Percentiles rank a stretch among this genome's conserved stretches.
These are phyloP conservation scores for Rhodotorula paludigena DNA, from an alignment of 768 basidiomycete genomes.

Conservation along the genomic window DNA sequence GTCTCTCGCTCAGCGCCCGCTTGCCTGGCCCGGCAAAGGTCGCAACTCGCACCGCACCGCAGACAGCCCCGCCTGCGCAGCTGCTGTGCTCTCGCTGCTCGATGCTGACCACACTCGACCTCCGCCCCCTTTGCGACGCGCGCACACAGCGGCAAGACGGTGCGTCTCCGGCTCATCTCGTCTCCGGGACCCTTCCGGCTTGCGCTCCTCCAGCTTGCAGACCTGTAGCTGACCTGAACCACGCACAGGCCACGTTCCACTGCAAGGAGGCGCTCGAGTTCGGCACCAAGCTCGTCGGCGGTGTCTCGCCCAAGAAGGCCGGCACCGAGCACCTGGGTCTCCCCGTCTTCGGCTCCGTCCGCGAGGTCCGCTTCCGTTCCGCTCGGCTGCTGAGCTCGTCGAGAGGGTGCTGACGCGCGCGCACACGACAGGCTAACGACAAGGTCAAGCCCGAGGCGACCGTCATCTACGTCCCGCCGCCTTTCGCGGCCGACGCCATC, in stretches of 20 bases:
- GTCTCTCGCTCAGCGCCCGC: no score
- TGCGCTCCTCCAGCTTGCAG: slow-evolving; percentile 49
- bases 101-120: neutral
- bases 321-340: slow-evolving; percentile 91
- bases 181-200: no score
- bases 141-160: slow-evolving; percentile 31
- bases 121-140: no score
- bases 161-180: neutral
- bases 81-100: no score
- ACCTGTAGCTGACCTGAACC: neutral
- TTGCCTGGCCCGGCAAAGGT: no score
- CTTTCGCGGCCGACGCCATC: slow-evolving; percentile 90
- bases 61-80: no score
- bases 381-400: neutral
- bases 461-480: slow-evolving; percentile 97
- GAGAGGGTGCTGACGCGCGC: neutral
- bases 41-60: no score
- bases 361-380: slow-evolving; percentile 61
- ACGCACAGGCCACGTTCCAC: slow-evolving; percentile 88
- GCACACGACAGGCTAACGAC: slow-evolving; percentile 65
- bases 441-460: slow-evolving; percentile 86
- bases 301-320: slow-evolving; percentile 93
- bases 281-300: slow-evolving; percentile 96
- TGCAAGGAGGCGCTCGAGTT: slow-evolving; percentile 84
- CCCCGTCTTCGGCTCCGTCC: slow-evolving; percentile 86